phyloP scores from a whole-genome alignment of 306 rosid species.

The Cucumis hystrix region DNA sequence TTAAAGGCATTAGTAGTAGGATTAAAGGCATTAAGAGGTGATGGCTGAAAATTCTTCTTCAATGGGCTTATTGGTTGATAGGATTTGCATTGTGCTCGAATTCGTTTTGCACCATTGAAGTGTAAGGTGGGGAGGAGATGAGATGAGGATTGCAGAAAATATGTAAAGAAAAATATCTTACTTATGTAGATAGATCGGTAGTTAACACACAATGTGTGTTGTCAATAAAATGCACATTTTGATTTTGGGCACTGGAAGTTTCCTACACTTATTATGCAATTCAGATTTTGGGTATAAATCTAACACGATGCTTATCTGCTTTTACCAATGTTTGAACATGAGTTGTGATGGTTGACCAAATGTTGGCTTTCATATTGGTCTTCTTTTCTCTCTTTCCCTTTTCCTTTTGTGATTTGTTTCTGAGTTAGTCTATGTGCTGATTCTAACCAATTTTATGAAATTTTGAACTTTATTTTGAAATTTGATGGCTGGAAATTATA shows the following conservation, averaged over 20 bases:
- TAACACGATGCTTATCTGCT: background rate
- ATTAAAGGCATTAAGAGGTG: too few relatives aligned
- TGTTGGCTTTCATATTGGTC: background rate
- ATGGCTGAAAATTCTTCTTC: too few relatives aligned
- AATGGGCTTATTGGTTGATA: too few relatives aligned
- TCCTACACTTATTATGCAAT: background rate
- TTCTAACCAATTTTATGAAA: background rate
- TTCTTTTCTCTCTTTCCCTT: background rate
- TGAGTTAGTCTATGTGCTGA: background rate
- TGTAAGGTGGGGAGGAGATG: background rate
- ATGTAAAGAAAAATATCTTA: constrained; percentile 1
- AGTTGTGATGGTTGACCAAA: background rate
- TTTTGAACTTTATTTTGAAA: background rate
- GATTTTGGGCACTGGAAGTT: background rate
- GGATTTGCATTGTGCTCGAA: constrained; percentile 42
- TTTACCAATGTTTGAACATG: background rate
- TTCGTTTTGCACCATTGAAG: constrained; percentile 43
- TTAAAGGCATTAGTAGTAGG: too few relatives aligned
- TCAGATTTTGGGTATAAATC: background rate
- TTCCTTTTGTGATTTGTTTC: background rate
- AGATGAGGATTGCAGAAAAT: background rate
- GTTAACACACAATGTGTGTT: background rate
- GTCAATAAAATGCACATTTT: background rate
- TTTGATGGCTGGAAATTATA: too few relatives aligned
- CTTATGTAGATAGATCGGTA: constrained; percentile 5